Percentiles rank a stretch among this genome's conserved stretches.
phyloP scores from a whole-genome alignment of 73 alveolate species.

The Uronychia setigera region DNA sequence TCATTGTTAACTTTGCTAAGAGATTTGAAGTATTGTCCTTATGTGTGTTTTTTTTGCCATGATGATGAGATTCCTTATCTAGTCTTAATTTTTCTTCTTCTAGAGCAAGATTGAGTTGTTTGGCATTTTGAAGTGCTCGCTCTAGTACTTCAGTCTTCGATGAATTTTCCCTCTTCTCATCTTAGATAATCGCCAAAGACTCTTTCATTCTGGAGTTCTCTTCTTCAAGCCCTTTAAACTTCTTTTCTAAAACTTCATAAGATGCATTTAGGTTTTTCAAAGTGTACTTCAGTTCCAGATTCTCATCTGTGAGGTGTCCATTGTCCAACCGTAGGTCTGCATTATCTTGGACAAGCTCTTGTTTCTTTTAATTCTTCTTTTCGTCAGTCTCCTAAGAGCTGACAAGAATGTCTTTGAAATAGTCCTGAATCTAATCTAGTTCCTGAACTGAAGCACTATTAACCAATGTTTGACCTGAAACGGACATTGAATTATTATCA shows the following conservation, averaged over 20 bases:
- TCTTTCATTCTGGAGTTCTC: conserved; percentile 34
- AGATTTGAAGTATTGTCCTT: conserved; percentile 5
- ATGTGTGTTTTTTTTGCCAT: background rate
- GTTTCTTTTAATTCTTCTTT: background rate
- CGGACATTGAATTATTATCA: too few species aligned
- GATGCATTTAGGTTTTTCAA: background rate
- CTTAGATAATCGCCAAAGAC: conserved; percentile 5
- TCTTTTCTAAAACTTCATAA: conserved; percentile 12
- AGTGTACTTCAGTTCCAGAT: conserved; percentile 21
- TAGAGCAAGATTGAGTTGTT: conserved; percentile 18
- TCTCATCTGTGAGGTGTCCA: conserved; percentile 21
- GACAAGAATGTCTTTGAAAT: background rate
- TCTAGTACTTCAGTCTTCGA: conserved; percentile 14
- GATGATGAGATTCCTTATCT: conserved; percentile 4
- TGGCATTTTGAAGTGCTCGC: conserved; percentile 9
- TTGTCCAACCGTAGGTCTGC: conserved; percentile 18
- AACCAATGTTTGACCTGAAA: too few species aligned
- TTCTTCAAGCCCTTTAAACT: conserved; percentile 20
- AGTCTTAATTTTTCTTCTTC: conserved; percentile 23
- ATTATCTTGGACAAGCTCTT: conserved; percentile 3
- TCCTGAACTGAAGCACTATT: too few species aligned
- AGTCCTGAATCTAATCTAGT: background rate
- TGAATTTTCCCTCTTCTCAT: conserved; percentile 9
- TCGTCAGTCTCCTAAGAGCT: conserved; percentile 14
- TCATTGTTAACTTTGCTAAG: conserved; percentile 25